Conservation (phyloP, 2,329 filamentous ascomycete genomes). For the Aspergillus persii region DNA sequence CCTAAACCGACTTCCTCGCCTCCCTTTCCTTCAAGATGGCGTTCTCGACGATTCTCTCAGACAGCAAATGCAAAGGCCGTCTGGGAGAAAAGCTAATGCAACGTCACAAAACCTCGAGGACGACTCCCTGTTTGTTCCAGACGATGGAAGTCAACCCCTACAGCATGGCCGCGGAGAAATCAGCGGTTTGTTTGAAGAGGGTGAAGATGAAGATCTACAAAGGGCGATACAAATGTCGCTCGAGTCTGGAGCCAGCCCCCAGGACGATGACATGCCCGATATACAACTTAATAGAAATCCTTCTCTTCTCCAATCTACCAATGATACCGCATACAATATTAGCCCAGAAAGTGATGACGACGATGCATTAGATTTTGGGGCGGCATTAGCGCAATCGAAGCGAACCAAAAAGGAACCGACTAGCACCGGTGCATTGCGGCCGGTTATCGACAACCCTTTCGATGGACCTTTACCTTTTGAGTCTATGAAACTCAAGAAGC, state of each 20-base stretch:
- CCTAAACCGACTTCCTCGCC: conserved; percentile 75
- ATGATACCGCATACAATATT: conserved; percentile 29
- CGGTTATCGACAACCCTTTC: conserved; percentile 57
- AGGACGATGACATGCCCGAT: conserved; percentile 41
- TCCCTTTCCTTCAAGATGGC: conserved; percentile 40
- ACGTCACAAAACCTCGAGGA: conserved; percentile 37
- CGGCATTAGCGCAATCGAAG: conserved; percentile 71
- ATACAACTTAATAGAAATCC: conserved; percentile 44
- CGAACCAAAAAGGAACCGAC: conserved; percentile 51
- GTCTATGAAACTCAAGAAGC: conserved; percentile 68
- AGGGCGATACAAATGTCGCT: conserved; percentile 84
- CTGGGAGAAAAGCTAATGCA: conserved; percentile 29
- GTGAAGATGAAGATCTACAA: conserved; percentile 72
- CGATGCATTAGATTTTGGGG: conserved; percentile 73
- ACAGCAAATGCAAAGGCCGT: conserved; percentile 30
- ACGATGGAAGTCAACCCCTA: conserved; percentile 39
- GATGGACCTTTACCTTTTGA: conserved; percentile 88
- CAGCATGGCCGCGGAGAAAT: conserved; percentile 27
- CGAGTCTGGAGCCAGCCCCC: conserved; percentile 42
- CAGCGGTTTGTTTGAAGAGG: conserved; percentile 59
- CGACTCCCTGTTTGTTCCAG: conserved; percentile 57
- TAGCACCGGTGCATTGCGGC: conserved; percentile 46
- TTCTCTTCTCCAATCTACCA: conserved; percentile 36
- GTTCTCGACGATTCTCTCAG: conserved; percentile 37
- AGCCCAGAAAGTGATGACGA: conserved; percentile 59